A percentile compares a stretch with the other conserved stretches of the same genome.
Evolutionary conservation across 2,329 filamentous ascomycete genomes (phyloP).

Genomic region (Triangularia verruculosa): DNA sequence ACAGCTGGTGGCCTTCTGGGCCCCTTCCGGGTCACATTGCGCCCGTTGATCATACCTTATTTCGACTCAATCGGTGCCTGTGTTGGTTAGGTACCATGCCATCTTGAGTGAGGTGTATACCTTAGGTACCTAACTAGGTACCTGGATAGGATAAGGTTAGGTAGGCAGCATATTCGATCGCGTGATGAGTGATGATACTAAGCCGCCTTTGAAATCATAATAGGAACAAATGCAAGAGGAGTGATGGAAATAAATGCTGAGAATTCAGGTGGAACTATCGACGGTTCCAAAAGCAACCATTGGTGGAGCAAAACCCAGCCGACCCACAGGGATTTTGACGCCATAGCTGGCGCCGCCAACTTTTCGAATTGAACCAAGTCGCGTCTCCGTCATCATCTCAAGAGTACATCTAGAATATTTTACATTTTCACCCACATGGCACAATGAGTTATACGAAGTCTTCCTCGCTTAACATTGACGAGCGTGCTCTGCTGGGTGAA

Average conservation of each 20-base stretch:
- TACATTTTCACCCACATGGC: neutral
- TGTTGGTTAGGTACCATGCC: too few relatives aligned
- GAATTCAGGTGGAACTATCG: too few relatives aligned
- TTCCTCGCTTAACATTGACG: neutral
- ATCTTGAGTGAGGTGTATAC: too few relatives aligned
- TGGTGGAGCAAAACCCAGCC: neutral
- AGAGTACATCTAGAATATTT: neutral
- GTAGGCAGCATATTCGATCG: too few relatives aligned
- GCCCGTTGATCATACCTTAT: neutral
- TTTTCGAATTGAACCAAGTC: neutral
- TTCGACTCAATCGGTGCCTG: too few relatives aligned
- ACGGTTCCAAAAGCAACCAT: neutral
- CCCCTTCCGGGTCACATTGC: neutral
- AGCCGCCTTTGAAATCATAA: too few relatives aligned
- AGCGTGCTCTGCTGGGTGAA: neutral
- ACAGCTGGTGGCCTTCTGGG: neutral
- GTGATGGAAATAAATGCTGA: neutral
- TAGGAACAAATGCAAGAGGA: neutral
- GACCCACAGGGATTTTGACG: neutral
- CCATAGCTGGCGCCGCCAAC: neutral
- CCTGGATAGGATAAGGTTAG: too few relatives aligned
- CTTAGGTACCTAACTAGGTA: too few relatives aligned
- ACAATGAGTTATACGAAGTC: neutral
- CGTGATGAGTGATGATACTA: too few relatives aligned
- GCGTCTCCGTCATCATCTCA: neutral